phyloP scores from a whole-genome alignment of 352 stramenopile genomes.

The Phytophthora pistaciae region DNA sequence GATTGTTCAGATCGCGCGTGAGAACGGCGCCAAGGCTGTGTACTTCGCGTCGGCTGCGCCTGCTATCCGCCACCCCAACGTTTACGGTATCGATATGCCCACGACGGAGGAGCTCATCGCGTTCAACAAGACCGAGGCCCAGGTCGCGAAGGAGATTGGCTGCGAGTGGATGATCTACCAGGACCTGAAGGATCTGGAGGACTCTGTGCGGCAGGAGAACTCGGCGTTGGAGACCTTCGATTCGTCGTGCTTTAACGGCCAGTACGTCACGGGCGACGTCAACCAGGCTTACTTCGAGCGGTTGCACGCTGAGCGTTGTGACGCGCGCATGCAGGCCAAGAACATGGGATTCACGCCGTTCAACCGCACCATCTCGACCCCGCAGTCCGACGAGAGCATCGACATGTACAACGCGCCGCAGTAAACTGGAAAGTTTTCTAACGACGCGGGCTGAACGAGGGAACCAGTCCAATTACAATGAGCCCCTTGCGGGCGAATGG shows the following conservation, averaged over 20 bases:
- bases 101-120: constrained; percentile 98
- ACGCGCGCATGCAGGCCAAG: constrained; percentile 87
- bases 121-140: constrained; percentile 93
- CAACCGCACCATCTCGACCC: constrained; percentile 80
- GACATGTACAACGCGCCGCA: constrained; percentile 91
- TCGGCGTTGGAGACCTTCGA: constrained; percentile 89
- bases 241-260: constrained; percentile 97
- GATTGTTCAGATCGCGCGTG: constrained; percentile 98
- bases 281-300: constrained; percentile 87
- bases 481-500: constrained; percentile 11
- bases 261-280: constrained; percentile 97
- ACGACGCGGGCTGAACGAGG: constrained; percentile 19
- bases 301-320: constrained; percentile 80
- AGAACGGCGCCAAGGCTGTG: constrained; percentile 96
- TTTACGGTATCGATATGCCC: constrained; percentile 99
- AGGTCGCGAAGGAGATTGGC: constrained; percentile 95
- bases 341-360: constrained; percentile 84
- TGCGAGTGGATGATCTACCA: constrained; percentile 97
- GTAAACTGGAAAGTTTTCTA: constrained; percentile 42
- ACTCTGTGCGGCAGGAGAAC: constrained; percentile 84
- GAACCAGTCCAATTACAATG: constrained; percentile 24
- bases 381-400: constrained; percentile 85
- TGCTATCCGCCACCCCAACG: constrained; percentile 98
- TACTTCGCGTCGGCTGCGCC: constrained; percentile 98
- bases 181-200: constrained; percentile 94